Base-by-base conservation (phyloP, 1,284 basidiomycete genomes). In the Leucoagaricus sp. region DNA sequence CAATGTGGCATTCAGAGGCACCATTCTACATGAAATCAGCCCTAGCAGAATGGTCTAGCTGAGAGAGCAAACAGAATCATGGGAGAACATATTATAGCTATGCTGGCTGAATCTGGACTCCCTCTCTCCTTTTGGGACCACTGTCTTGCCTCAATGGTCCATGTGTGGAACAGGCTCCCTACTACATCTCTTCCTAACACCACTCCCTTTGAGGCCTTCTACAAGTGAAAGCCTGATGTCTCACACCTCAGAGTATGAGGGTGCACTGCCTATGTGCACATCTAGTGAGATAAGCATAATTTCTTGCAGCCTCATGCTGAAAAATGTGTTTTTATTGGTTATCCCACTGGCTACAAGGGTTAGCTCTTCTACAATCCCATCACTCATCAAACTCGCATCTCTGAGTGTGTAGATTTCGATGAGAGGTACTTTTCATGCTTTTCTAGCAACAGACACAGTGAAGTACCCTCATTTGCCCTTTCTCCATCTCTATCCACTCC, bases 211-310 rank as follows among this genome's bases (percentile, higher is more conserved):
- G n/a, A n/a, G n/a, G n/a, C n/a, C n/a, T n/a, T n/a, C n/a, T 46
- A 28, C 19, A 33, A 38, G 31, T 13, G 31, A 8, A 33, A 33
- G 13, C 31, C 13, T 7, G 31, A 33, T 33, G 31, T 33, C 13
- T 33, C 31, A 33, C 31, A 33, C 13, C 13, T 40, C n/a, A 44
- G 41, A 28, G 4, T 44, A 44, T 29, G 12, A 28, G 69, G 70
- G 4, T 71, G 67, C 48, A 58, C 58, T 19, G 70, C 70, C 10
- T 73, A 69, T 64, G 67, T 71, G 26, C 63, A 61, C 41, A 52
- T 72, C 1, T 57, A 61, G 23, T 66, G 63, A 58, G 60, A 68
- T 34, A 60, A 71, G 53, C 53, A 64, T 12, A 58, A 54, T 40
- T 59, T 54, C 7, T 53, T 72, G 9, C 34, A 63, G 25, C 50